Conservation (phyloP, 2,329 filamentous ascomycete genomes). For the Sporothrix humicola region DNA sequence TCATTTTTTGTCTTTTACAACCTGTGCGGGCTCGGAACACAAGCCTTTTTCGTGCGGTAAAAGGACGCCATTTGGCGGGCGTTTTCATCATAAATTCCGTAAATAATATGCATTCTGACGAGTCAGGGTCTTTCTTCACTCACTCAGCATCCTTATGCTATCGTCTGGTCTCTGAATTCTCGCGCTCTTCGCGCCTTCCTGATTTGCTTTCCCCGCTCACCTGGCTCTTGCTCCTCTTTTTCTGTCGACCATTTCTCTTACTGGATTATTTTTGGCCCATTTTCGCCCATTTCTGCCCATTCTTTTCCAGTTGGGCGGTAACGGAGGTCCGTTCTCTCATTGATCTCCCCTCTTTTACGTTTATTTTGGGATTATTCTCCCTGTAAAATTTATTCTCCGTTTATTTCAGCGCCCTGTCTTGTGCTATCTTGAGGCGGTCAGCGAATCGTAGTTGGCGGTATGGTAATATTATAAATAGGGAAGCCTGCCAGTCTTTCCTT, state of each 20-base stretch:
- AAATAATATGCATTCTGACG: background rate
- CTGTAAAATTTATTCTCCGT: constrained; percentile 13
- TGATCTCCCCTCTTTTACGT: background rate
- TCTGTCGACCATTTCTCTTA: background rate
- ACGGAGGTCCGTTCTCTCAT: constrained; percentile 21
- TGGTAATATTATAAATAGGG: constrained; percentile 29
- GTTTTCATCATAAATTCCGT: no score
- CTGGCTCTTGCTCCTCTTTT: constrained; percentile 2
- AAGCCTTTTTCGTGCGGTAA: background rate
- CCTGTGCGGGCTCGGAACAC: background rate
- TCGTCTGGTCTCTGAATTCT: background rate
- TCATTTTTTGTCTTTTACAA: no score
- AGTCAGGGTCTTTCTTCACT: background rate
- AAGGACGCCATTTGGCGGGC: background rate
- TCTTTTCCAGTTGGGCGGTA: constrained; percentile 2
- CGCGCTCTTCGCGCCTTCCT: background rate
- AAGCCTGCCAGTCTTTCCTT: background rate
- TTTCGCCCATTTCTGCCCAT: background rate
- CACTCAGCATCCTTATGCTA: background rate
- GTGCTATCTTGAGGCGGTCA: constrained; percentile 31
- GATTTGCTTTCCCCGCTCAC: background rate
- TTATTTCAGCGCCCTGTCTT: constrained; percentile 16
- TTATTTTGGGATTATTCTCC: background rate
- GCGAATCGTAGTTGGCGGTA: background rate
- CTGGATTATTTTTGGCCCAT: constrained; percentile 9